These are phyloP conservation scores for Phaseolus lunatus DNA, from an alignment of 306 rosid genomes.

Conservation along the genomic window DNA sequence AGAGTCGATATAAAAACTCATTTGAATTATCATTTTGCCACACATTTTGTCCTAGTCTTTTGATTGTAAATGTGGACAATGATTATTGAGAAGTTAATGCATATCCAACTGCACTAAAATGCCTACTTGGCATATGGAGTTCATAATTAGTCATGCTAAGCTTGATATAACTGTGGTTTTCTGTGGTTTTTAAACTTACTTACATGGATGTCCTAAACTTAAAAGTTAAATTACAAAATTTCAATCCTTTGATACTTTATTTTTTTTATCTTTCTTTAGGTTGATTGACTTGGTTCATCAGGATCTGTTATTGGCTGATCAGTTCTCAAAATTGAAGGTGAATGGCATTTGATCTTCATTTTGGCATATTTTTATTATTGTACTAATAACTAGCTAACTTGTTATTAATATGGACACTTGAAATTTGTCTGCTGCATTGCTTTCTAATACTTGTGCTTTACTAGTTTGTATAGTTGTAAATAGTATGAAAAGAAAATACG, in stretches of 20 bases:
- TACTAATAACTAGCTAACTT: slow-evolving; percentile 29
- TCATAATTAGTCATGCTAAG: slow-evolving; percentile 31
- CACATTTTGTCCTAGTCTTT: slow-evolving; percentile 9
- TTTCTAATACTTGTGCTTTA: slow-evolving; percentile 21
- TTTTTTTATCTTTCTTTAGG: slow-evolving; percentile 57
- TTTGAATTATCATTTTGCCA: no score
- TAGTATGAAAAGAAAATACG: background rate
- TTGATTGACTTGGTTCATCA: slow-evolving; percentile 87
- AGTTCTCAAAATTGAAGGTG: slow-evolving; percentile 88
- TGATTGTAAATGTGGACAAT: slow-evolving; percentile 9
- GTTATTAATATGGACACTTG: slow-evolving; percentile 24
- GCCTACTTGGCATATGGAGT: slow-evolving; percentile 16
- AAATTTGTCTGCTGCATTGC: slow-evolving; percentile 30
- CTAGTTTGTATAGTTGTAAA: slow-evolving; percentile 13
- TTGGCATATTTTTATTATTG: slow-evolving; percentile 28
- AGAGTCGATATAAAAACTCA: background rate
- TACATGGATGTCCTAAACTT: slow-evolving; percentile 31
- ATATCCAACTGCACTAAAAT: slow-evolving; percentile 21
- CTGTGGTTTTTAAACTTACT: slow-evolving; percentile 27
- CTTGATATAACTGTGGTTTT: slow-evolving; percentile 37
- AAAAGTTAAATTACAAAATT: slow-evolving; percentile 24
- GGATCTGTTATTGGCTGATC: slow-evolving; percentile 89
- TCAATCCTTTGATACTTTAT: slow-evolving; percentile 38
- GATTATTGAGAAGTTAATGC: slow-evolving; percentile 11
- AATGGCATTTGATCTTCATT: slow-evolving; percentile 38